Evolutionary conservation across 2,329 filamentous ascomycete genomes (phyloP).

Genomic region (Calonectria hawksworthii): DNA sequence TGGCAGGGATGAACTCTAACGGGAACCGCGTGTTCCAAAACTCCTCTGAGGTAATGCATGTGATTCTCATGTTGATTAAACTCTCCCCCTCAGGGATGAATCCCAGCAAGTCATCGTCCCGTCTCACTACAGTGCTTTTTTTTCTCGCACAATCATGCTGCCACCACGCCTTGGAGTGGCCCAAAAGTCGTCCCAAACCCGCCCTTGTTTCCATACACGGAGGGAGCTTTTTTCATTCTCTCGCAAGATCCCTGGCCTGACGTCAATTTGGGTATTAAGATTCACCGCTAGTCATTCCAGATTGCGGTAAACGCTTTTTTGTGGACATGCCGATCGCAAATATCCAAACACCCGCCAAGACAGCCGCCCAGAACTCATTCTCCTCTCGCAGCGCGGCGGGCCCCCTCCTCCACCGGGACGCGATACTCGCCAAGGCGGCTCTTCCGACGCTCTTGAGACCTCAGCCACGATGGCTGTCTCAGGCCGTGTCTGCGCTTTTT

Average conservation of each 20-base stretch:
- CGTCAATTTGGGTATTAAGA: background rate
- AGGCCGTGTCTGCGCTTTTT: background rate
- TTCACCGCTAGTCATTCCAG: background rate
- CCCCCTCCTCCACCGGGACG: background rate
- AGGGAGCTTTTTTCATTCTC: background rate
- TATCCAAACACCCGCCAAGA: background rate
- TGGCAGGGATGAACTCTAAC: background rate
- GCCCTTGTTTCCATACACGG: too few relatives aligned
- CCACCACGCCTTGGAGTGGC: background rate
- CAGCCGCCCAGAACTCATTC: background rate
- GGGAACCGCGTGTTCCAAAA: background rate
- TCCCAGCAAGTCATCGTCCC: background rate
- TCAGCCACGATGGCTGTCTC: background rate
- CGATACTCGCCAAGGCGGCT: background rate
- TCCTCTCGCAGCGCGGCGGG: background rate
- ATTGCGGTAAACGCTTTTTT: background rate
- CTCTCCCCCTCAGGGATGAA: background rate
- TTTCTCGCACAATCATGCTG: background rate
- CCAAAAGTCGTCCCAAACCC: too few relatives aligned
- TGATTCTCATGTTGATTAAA: background rate
- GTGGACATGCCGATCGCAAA: background rate
- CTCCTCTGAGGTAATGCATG: background rate
- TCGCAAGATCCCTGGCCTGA: background rate
- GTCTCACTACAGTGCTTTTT: background rate
- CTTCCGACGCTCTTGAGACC: conserved; percentile 3